These are phyloP conservation scores for Talaromyces adpressus DNA, from an alignment of 495 filamentous ascomycete species.

Conservation along the genomic window DNA sequence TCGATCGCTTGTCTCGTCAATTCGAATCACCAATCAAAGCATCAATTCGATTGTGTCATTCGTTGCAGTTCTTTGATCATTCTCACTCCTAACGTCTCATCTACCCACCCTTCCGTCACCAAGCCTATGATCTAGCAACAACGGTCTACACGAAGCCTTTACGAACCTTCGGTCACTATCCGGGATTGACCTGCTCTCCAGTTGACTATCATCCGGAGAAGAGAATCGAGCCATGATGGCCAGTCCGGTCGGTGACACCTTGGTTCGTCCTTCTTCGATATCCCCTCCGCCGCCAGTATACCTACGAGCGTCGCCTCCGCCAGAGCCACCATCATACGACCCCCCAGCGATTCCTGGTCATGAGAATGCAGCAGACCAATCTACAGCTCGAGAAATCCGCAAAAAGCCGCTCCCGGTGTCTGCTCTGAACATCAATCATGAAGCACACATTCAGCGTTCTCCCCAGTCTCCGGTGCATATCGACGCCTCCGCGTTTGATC, in stretches of 20 bases:
- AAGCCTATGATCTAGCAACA: neutral
- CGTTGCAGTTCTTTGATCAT: neutral
- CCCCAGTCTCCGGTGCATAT: constrained; percentile 37
- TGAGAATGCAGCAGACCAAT: constrained; percentile 10
- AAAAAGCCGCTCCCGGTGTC: constrained; percentile 21
- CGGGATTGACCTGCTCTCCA: neutral
- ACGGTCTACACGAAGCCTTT: neutral
- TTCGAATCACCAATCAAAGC: neutral
- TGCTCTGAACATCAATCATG: constrained; percentile 14
- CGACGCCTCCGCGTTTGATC: constrained; percentile 24
- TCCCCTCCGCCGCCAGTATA: constrained; percentile 38
- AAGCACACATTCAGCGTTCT: constrained; percentile 22
- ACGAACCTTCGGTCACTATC: neutral
- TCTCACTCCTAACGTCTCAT: neutral
- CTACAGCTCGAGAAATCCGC: constrained; percentile 10
- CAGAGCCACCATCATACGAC: constrained; percentile 9
- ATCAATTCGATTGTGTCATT: neutral
- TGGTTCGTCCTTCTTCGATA: constrained; percentile 19
- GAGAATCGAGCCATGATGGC: constrained; percentile 20
- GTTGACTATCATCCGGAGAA: neutral
- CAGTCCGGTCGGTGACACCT: constrained; percentile 18
- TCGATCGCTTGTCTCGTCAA: neutral
- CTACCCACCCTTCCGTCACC: neutral
- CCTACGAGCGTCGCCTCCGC: constrained; percentile 32
- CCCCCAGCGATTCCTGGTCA: constrained; percentile 16